These are phyloP conservation scores for Aquilaria agallochum DNA, from an alignment of 441 rosid genomes.

Conservation along the genomic window DNA sequence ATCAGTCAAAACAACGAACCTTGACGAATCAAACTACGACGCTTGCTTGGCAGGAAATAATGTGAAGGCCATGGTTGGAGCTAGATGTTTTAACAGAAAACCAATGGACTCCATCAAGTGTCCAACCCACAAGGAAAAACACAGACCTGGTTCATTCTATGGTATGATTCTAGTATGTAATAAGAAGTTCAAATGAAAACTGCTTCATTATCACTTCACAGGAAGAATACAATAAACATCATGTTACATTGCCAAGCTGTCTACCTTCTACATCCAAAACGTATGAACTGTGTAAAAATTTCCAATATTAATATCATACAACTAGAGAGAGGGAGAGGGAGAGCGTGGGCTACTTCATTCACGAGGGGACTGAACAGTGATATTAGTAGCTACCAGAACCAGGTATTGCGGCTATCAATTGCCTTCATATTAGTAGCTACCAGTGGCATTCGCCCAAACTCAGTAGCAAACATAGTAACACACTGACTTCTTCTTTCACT, in stretches of 20 bases:
- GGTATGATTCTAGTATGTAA: too few species aligned
- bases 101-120: neutral
- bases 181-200: neutral
- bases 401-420: slow-evolving; percentile 58
- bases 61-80: too few species aligned
- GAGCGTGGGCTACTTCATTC: neutral
- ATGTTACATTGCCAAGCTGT: neutral
- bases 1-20: too few species aligned
- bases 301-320: slow-evolving; percentile 21
- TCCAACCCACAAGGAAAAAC: neutral
- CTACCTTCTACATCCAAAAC: slow-evolving; percentile 10
- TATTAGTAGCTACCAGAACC: slow-evolving; percentile 62
- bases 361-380: neutral
- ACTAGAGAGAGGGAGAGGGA: slow-evolving; percentile 1
- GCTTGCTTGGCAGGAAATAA: too few species aligned
- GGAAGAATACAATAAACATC: slow-evolving; percentile 11
- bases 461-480: slow-evolving; percentile 67
- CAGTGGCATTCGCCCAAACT: slow-evolving; percentile 73
- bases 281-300: neutral
- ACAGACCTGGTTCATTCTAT: too few species aligned
- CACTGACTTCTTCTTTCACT: slow-evolving; percentile 63
- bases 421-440: slow-evolving; percentile 67
- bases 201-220: slow-evolving; percentile 9
- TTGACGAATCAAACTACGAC: too few species aligned
- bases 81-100: neutral